phyloP scores from a whole-genome alignment of 805 yeast genomes.

The Metschnikowia gelsemii region DNA sequence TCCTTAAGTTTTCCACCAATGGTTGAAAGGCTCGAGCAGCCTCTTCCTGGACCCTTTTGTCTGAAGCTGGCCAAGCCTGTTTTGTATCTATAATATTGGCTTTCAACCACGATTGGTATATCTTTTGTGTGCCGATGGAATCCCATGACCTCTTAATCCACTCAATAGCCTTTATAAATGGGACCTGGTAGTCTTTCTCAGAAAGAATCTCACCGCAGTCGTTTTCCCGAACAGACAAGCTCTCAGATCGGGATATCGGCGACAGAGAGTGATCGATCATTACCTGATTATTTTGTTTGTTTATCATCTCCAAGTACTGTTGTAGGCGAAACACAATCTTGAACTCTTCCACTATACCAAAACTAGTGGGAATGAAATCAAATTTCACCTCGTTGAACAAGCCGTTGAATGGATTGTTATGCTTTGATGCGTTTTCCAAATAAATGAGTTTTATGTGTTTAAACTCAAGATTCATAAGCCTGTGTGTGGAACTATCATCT shows the following conservation, averaged over 20 bases:
- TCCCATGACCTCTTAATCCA: constrained; percentile 61
- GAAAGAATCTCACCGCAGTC: constrained; percentile 31
- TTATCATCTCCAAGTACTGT: constrained; percentile 51
- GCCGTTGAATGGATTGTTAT: constrained; percentile 36
- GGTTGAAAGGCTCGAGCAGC: constrained; percentile 20
- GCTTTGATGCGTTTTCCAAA: constrained; percentile 39
- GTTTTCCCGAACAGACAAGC: neutral
- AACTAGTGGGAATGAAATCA: constrained; percentile 58
- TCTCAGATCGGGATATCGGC: constrained; percentile 3
- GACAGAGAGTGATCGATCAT: constrained; percentile 8
- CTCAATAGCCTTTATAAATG: constrained; percentile 56
- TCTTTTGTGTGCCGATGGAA: constrained; percentile 32
- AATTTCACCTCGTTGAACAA: constrained; percentile 46
- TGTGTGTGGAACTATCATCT: constrained; percentile 63
- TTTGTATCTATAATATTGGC: constrained; percentile 34
- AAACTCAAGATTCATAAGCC: constrained; percentile 46
- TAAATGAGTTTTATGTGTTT: constrained; percentile 36
- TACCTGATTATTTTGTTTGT: constrained; percentile 18
- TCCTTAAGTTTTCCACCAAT: constrained; percentile 11
- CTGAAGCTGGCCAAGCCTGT: constrained; percentile 31
- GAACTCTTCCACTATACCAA: constrained; percentile 64
- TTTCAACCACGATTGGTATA: constrained; percentile 35
- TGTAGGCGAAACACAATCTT: constrained; percentile 56
- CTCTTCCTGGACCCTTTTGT: constrained; percentile 9
- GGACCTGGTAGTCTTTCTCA: constrained; percentile 44